These are phyloP conservation scores for Penicillium lividum DNA, from an alignment of 495 filamentous ascomycete species.

Conservation along the genomic window DNA sequence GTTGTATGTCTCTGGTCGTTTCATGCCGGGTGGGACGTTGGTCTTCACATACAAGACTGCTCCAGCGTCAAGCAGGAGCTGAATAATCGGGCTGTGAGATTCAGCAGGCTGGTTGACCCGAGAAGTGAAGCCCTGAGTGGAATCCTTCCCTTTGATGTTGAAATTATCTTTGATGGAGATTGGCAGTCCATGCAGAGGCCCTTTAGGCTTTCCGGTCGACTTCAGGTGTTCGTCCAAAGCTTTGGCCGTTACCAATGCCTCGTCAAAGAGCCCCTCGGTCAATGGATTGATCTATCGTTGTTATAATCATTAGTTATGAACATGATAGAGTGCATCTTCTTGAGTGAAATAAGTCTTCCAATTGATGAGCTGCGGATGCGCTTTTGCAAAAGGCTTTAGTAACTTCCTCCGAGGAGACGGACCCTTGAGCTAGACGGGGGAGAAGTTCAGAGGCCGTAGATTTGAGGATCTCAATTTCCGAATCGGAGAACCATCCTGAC, in stretches of 20 bases:
- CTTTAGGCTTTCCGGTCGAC: constrained; percentile 32
- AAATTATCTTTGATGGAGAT: constrained; percentile 64
- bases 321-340: too few relatives aligned
- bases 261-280: constrained; percentile 54
- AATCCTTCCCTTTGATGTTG: constrained; percentile 46
- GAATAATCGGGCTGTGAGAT: constrained; percentile 40
- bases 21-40: constrained; percentile 45
- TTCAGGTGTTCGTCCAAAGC: constrained; percentile 27
- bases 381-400: too few relatives aligned
- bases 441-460: too few relatives aligned
- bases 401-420: too few relatives aligned
- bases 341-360: too few relatives aligned
- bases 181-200: constrained; percentile 58
- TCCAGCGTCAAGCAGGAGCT: constrained; percentile 11
- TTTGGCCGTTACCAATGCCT: constrained; percentile 53
- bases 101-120: background rate
- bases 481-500: too few relatives aligned
- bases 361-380: too few relatives aligned
- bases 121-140: background rate
- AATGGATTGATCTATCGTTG: background rate
- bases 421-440: too few relatives aligned
- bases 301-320: too few relatives aligned
- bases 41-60: constrained; percentile 39
- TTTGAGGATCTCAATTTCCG: too few relatives aligned
- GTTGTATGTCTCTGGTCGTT: constrained; percentile 47